Evolutionary conservation across 2,329 filamentous ascomycete genomes (phyloP).

Genomic region (Trichoderma sp.): DNA sequence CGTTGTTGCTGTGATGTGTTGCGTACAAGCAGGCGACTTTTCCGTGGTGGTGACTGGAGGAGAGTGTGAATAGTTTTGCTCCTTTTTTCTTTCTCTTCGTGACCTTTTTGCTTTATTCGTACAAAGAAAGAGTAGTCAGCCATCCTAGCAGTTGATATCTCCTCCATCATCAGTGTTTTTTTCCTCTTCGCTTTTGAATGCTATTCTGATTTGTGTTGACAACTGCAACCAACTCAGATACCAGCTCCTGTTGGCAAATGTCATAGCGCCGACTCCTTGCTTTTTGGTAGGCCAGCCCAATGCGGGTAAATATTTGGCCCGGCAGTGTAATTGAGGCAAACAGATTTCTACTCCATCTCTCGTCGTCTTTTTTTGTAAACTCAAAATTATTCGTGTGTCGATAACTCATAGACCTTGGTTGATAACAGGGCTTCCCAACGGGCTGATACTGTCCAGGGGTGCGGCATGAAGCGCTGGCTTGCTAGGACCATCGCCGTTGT

Average conservation of each 20-base stretch:
- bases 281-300: background rate
- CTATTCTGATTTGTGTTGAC: background rate
- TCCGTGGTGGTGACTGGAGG: background rate
- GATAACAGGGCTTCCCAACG: constrained; percentile 44
- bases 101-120: background rate
- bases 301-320: background rate
- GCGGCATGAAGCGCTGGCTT: constrained; percentile 88
- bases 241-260: constrained; percentile 18
- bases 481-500: constrained; percentile 47
- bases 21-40: background rate
- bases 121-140: background rate
- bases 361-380: background rate
- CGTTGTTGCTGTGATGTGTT: background rate
- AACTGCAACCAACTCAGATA: constrained; percentile 14
- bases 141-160: too few relatives aligned
- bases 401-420: background rate
- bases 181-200: background rate
- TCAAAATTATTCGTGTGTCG: constrained; percentile 22
- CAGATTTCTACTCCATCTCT: background rate
- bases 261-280: background rate
- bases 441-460: constrained; percentile 73
- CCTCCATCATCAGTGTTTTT: too few relatives aligned
- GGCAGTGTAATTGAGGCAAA: background rate
- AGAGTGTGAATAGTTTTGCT: background rate
- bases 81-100: background rate